Conservation (phyloP, 345 rosid species). For the Noccaea bulbosa region DNA sequence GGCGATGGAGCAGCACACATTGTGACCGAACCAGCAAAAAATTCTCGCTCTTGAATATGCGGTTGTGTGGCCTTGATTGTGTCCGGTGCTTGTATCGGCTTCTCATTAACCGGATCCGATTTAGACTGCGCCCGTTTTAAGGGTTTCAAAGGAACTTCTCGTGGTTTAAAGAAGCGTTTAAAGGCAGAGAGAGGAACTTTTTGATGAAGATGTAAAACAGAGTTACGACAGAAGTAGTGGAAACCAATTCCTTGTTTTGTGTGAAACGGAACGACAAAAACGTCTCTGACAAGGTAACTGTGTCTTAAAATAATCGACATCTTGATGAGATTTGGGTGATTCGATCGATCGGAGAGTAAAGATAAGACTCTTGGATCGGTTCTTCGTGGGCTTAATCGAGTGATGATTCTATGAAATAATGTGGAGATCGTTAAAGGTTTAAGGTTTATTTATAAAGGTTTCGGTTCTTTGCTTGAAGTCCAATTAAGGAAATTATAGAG, state of each 20-base stretch:
- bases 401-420: background rate
- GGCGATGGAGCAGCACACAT: slow-evolving; percentile 11
- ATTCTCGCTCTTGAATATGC: background rate
- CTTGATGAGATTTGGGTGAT: no score
- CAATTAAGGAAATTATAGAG: background rate
- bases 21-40: slow-evolving; percentile 18
- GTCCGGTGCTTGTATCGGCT: background rate
- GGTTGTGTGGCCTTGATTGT: background rate
- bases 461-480: background rate
- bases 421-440: background rate
- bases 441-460: background rate
- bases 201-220: background rate
- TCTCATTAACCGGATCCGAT: background rate
- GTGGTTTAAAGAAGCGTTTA: background rate
- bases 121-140: background rate
- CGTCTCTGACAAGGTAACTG: background rate
- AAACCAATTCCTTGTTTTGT: background rate
- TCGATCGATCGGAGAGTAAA: background rate
- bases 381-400: background rate
- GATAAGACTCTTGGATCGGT: background rate
- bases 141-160: background rate
- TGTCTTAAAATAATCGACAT: background rate
- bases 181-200: background rate
- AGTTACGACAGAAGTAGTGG: background rate
- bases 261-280: slow-evolving; percentile 6